phyloP scores from a whole-genome alignment of 2,329 filamentous ascomycete genomes.

The Calonectria pseudoreteaudii region DNA sequence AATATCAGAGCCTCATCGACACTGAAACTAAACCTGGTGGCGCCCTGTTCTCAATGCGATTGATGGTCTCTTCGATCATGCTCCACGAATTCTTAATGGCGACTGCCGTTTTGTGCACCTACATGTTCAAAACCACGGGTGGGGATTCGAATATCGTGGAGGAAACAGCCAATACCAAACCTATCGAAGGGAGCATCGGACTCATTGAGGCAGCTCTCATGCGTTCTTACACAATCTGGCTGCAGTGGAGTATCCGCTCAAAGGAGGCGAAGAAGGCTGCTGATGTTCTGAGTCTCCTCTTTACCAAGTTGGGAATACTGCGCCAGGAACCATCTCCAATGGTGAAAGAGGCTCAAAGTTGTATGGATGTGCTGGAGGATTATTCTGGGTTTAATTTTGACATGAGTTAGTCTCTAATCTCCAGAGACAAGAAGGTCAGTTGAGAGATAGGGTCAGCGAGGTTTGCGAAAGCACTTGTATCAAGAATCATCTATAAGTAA shows the following conservation, averaged over 20 bases:
- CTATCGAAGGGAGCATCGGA: neutral
- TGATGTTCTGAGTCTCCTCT: conserved; percentile 1
- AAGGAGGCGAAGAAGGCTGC: conserved; percentile 18
- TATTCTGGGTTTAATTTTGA: neutral
- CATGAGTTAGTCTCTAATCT: neutral
- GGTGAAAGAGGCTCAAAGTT: neutral
- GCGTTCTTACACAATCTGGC: conserved; percentile 11
- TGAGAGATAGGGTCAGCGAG: too few relatives aligned
- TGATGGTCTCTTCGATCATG: conserved; percentile 17
- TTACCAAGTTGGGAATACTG: neutral
- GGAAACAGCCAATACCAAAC: neutral
- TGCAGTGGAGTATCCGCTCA: conserved; percentile 5
- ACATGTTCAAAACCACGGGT: conserved; percentile 7
- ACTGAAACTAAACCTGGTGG: conserved; percentile 15
- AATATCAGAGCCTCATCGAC: neutral
- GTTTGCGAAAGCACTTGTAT: too few relatives aligned
- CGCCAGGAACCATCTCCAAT: neutral
- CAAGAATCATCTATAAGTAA: too few relatives aligned
- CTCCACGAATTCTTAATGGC: conserved; percentile 21
- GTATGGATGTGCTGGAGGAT: neutral
- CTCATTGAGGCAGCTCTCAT: conserved; percentile 1
- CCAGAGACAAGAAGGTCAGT: too few relatives aligned
- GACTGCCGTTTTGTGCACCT: conserved; percentile 9
- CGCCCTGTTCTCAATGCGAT: neutral
- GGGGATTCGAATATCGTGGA: neutral